phyloP scores from a whole-genome alignment of 2,329 filamentous ascomycete genomes.

The Colletotrichum tanaceti region DNA sequence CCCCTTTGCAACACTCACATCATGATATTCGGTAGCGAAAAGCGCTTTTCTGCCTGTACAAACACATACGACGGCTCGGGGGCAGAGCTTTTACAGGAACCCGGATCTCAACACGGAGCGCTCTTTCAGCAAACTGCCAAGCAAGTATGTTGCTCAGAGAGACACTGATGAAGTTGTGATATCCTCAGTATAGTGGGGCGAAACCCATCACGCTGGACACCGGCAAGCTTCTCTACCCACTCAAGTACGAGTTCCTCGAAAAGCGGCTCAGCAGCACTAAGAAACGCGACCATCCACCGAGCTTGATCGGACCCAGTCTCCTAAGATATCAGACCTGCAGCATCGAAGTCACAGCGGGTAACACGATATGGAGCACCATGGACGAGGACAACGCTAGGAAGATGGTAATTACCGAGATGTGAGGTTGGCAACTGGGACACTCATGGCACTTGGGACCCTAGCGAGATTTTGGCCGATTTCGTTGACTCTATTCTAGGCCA shows the following conservation, averaged over 20 bases:
- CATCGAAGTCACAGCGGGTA: neutral
- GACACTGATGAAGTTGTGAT: constrained; percentile 2
- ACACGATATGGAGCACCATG: neutral
- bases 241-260: constrained; percentile 18
- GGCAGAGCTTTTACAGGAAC: neutral
- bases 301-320: neutral
- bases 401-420: constrained; percentile 1
- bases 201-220: constrained; percentile 1
- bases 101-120: neutral
- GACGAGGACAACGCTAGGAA: constrained; percentile 3
- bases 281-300: neutral
- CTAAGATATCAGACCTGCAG: neutral
- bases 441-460: constrained; percentile 3
- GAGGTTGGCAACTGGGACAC: constrained; percentile 6
- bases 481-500: neutral
- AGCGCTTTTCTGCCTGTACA: neutral
- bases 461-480: neutral
- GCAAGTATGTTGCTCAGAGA: neutral
- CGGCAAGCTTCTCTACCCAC: constrained; percentile 12
- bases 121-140: neutral
- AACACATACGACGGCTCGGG: neutral
- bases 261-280: neutral
- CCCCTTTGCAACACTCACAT: constrained; percentile 13
- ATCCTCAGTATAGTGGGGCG: constrained; percentile 13
- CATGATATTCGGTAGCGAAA: constrained; percentile 1